Evolutionary conservation across 345 rosid genomes (phyloP).

Genomic region (Reutealis trisperma): DNA sequence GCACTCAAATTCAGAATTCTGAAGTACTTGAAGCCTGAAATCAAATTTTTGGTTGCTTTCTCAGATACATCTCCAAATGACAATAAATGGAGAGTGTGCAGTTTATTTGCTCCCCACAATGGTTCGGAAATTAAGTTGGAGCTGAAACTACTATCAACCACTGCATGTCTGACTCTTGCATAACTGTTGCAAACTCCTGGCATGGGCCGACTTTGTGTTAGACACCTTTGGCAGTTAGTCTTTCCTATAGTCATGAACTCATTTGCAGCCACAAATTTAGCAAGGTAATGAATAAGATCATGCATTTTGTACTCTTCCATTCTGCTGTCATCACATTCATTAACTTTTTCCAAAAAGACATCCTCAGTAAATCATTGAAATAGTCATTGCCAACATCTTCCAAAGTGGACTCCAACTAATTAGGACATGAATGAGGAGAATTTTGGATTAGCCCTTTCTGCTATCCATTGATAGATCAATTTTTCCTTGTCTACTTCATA

Average conservation of each 20-base stretch:
- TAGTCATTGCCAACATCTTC: background rate
- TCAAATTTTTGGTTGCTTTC: background rate
- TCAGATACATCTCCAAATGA: background rate
- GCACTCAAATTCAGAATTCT: background rate
- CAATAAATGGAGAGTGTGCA: background rate
- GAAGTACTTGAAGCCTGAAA: background rate
- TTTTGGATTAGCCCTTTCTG: background rate
- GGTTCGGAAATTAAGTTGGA: background rate
- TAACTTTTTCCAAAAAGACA: background rate
- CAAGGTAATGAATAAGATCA: slow-evolving; percentile 41
- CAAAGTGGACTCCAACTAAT: background rate
- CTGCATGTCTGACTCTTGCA: slow-evolving; percentile 11
- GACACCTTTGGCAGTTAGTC: background rate
- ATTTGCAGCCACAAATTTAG: slow-evolving; percentile 9
- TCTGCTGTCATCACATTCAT: background rate
- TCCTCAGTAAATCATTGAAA: background rate
- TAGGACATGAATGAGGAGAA: background rate
- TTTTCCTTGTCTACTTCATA: too few relatives aligned
- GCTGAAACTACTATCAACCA: background rate
- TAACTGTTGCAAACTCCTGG: background rate
- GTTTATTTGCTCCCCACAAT: slow-evolving; percentile 12
- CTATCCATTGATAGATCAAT: too few relatives aligned
- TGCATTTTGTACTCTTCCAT: slow-evolving; percentile 19
- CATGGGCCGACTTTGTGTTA: background rate
- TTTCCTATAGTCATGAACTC: slow-evolving; percentile 5